Conservation (phyloP, 306 rosid species). For the Nissolia schottii region DNA sequence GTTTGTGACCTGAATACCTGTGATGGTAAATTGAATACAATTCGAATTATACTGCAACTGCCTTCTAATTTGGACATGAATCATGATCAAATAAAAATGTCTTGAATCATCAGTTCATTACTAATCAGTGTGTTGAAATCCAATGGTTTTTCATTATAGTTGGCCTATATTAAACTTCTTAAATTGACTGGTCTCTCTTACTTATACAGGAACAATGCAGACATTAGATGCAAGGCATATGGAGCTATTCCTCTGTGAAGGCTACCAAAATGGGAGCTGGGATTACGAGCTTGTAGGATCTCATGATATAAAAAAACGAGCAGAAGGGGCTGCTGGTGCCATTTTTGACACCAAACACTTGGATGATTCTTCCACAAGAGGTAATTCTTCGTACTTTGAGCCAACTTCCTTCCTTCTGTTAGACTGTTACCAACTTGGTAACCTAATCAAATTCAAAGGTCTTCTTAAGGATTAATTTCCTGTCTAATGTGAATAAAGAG, state of each 20-base stretch:
- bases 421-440: not conserved
- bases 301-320: conserved; percentile 71
- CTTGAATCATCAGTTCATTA: conserved; percentile 12
- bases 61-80: conserved; percentile 23
- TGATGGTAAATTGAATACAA: conserved; percentile 58
- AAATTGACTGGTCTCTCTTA: conserved; percentile 21
- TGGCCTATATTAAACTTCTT: conserved; percentile 14
- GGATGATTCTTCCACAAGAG: conserved; percentile 54
- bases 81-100: not conserved
- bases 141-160: not conserved
- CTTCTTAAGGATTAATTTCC: not conserved
- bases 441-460: not conserved
- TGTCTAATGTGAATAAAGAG: not conserved
- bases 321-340: conserved; percentile 84
- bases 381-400: conserved; percentile 36
- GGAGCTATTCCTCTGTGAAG: conserved; percentile 74
- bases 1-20: conserved; percentile 93
- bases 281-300: conserved; percentile 79
- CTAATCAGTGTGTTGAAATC: not conserved
- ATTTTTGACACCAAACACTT: conserved; percentile 73
- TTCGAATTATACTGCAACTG: not conserved
- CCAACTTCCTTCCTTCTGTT: not conserved
- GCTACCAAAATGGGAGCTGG: conserved; percentile 75
- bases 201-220: conserved; percentile 90
- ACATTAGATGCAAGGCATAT: conserved; percentile 91